Base-by-base conservation (phyloP, 441 rosid species). In the Pelargonium fulgidum region DNA sequence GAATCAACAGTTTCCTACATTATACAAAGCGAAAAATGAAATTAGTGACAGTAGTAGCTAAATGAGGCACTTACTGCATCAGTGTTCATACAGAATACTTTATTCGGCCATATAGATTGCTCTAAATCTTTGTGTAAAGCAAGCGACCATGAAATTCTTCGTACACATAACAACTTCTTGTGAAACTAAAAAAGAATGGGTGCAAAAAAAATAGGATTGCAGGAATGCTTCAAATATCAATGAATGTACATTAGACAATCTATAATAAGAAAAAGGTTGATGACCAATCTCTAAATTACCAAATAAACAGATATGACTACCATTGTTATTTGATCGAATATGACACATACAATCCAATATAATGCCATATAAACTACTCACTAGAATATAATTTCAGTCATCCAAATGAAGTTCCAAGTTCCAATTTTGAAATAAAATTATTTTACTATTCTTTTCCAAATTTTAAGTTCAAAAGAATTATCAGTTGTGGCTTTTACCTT, bases 1-100 rank as follows among this genome's bases (percentile, higher is more conserved):
- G 93, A 75, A 93, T 79, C 85, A 91, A 33, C 86, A 81, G 74
- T 83, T 88, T 93, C 90, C 97, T 91, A 91, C 76, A 77, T 79
- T 39, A 65, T 11, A 70, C 67, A 68, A 45, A 58, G 42, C 24
- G n/a, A 47, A 68, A 56, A 73, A 69, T 3, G 13, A 26, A 63
- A 65, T 44, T 20, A 70, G 63, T 33, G 68, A 70, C 22, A 71
- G 52, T 71, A 8, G 7, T 39, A 67, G 13, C 5, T 67, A 13
- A 7, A 13, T 48, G 36, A 22, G 39, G 13, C 39, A 20, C 36
- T 22, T 20, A 11, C 8, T 44, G 44, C 69, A 50, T 22, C 4
- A 22, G 26, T n/a, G 61, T 47, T 67, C 7, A 14, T 29, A 14
- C 39, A 22, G 36, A 8, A 22, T 0, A 22, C 12, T 12, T 11